Evolutionary conservation across 768 basidiomycete species (phyloP).

Genomic region (Lyophyllum semitale): DNA sequence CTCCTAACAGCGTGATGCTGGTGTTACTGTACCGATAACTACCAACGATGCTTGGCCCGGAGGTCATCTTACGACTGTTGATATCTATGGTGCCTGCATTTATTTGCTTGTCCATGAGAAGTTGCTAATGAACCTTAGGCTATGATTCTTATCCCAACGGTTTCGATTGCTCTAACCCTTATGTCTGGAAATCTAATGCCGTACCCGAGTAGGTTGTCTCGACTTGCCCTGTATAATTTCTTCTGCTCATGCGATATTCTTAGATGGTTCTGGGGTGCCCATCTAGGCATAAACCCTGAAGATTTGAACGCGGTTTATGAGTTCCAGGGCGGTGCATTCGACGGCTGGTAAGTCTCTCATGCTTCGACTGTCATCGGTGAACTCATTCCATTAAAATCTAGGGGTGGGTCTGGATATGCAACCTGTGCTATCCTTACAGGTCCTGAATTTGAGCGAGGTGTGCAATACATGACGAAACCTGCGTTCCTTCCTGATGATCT

Average conservation of each 20-base stretch:
- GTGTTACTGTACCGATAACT: conserved; percentile 48
- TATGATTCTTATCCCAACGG: conserved; percentile 54
- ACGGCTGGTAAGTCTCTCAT: conserved; percentile 38
- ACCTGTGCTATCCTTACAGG: conserved; percentile 36
- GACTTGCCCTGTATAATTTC: not conserved
- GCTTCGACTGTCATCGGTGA: not conserved
- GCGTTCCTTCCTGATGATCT: not conserved
- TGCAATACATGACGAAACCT: not conserved
- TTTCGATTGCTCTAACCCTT: conserved; percentile 53
- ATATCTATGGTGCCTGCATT: conserved; percentile 45
- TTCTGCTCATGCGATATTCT: not conserved
- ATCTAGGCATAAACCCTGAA: conserved; percentile 36
- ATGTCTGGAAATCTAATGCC: conserved; percentile 43
- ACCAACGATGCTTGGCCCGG: conserved; percentile 49
- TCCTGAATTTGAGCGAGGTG: conserved; percentile 48
- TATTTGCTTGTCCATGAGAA: not conserved
- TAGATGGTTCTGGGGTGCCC: conserved; percentile 42
- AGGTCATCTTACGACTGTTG: conserved; percentile 44
- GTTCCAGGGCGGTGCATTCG: conserved; percentile 54
- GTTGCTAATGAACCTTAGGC: conserved; percentile 20
- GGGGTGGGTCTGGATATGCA: conserved; percentile 42
- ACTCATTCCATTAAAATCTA: conserved; percentile 12
- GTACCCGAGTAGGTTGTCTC: conserved; percentile 37
- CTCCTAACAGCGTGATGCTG: conserved; percentile 35
- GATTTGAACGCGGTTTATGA: conserved; percentile 44